Percentiles rank a stretch among this genome's conserved stretches.
These are phyloP conservation scores for Boechera stricta DNA, from an alignment of 345 rosid genomes.

Conservation along the genomic window DNA sequence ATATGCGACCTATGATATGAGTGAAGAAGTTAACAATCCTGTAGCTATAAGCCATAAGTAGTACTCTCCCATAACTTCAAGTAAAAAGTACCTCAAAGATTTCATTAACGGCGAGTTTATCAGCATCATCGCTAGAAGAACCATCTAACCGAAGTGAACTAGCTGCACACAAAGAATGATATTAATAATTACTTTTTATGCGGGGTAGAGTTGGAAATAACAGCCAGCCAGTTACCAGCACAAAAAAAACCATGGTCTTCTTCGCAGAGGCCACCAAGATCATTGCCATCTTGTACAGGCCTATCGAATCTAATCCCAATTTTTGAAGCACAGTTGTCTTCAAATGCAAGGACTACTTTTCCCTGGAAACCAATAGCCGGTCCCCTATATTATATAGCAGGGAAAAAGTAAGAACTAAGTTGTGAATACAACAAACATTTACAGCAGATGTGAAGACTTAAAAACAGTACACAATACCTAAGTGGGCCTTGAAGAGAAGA, in stretches of 20 bases:
- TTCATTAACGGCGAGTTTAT: constrained; percentile 81
- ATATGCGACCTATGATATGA: constrained; percentile 61
- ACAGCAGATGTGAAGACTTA: constrained; percentile 11
- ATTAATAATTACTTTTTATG: constrained; percentile 11
- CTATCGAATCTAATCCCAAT: constrained; percentile 95
- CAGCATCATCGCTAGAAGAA: constrained; percentile 80
- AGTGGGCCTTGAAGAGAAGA: constrained; percentile 59
- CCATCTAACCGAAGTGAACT: constrained; percentile 82
- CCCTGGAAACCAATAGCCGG: constrained; percentile 83
- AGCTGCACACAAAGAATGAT: constrained; percentile 52
- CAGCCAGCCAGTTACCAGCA: constrained; percentile 58
- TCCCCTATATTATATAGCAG: constrained; percentile 58
- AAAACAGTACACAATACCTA: constrained; percentile 47
- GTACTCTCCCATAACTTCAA: constrained; percentile 21
- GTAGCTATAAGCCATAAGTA: constrained; percentile 27
- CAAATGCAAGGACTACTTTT: constrained; percentile 88
- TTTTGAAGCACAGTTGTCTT: constrained; percentile 86
- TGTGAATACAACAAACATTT: constrained; percentile 11
- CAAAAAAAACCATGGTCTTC: constrained; percentile 92
- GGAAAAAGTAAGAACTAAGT: constrained; percentile 1
- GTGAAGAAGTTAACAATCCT: constrained; percentile 24
- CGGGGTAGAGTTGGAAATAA: not conserved
- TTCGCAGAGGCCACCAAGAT: constrained; percentile 95
- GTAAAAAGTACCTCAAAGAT: constrained; percentile 73
- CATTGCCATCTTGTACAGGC: constrained; percentile 83